Evolutionary conservation across 139 green algal species (phyloP).

Genomic region (Picochlorum sp.): DNA sequence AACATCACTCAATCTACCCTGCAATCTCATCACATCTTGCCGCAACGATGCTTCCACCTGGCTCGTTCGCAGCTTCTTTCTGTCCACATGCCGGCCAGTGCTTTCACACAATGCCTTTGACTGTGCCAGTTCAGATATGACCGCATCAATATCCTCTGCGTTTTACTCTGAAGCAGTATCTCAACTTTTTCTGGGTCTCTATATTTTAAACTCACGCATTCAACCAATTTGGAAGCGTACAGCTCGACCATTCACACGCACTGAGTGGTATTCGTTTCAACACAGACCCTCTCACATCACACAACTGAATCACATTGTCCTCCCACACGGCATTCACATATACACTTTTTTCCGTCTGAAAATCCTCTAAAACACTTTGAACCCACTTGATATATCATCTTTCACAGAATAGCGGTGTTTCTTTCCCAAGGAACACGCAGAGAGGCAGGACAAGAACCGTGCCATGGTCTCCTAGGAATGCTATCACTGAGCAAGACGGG

Average conservation of each 20-base stretch:
- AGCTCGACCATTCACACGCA: slow-evolving; percentile 4
- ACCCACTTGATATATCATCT: neutral
- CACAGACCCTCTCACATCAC: slow-evolving; percentile 1
- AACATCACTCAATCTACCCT: neutral
- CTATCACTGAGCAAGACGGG: too few species aligned
- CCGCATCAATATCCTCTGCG: too few species aligned
- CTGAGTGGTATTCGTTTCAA: slow-evolving; percentile 9
- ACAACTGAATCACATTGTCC: neutral
- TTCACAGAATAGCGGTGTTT: neutral
- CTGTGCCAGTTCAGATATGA: too few species aligned
- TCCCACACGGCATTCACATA: neutral
- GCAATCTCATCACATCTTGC: neutral
- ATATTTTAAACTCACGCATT: slow-evolving; percentile 13
- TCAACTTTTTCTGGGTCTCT: neutral
- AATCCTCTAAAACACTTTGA: neutral
- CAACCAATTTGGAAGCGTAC: slow-evolving; percentile 6
- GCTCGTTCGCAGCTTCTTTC: neutral
- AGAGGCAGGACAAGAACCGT: neutral
- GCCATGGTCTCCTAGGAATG: too few species aligned
- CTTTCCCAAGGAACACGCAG: neutral
- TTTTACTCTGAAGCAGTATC: slow-evolving; percentile 11
- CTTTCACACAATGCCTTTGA: too few species aligned
- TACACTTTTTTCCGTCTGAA: neutral
- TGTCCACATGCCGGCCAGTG: too few species aligned
- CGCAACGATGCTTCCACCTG: neutral